Percentiles rank a stretch among this genome's conserved stretches.
These are phyloP conservation scores for Volvox africanus DNA, from an alignment of 139 green algal genomes.

Conservation along the genomic window DNA sequence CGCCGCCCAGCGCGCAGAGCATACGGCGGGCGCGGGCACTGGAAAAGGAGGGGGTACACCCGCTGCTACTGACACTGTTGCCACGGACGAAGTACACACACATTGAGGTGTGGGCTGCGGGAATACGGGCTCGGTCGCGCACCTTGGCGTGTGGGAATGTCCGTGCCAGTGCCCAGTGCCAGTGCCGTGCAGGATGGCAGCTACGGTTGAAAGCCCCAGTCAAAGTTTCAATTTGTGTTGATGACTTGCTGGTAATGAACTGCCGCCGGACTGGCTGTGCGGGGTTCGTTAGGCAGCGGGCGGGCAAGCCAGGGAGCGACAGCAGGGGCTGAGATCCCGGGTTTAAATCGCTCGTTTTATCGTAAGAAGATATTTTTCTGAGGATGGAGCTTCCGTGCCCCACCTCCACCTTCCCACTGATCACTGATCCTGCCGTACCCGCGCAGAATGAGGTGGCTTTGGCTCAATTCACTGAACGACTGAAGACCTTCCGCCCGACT, in stretches of 20 bases:
- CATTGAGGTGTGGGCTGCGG: conserved; percentile 53
- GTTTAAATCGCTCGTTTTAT: too few species aligned
- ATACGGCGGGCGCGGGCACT: conserved; percentile 76
- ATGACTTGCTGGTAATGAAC: too few species aligned
- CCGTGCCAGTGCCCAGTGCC: too few species aligned
- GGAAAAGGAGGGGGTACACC: conserved; percentile 80
- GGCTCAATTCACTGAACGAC: conserved; percentile 76
- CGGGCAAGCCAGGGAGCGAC: too few species aligned
- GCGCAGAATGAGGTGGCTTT: conserved; percentile 70
- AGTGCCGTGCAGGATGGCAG: too few species aligned
- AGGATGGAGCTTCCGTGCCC: neutral
- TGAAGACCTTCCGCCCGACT: conserved; percentile 84
- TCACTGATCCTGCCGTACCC: neutral
- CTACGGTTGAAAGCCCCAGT: too few species aligned
- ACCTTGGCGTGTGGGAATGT: too few species aligned
- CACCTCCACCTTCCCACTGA: conserved; percentile 2
- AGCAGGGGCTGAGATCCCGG: too few species aligned
- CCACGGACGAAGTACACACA: conserved; percentile 55
- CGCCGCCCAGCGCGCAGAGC: conserved; percentile 78
- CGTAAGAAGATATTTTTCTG: too few species aligned
- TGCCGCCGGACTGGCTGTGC: too few species aligned
- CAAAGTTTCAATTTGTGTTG: too few species aligned
- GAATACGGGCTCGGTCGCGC: neutral
- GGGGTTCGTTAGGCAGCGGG: too few species aligned
- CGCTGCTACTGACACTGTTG: conserved; percentile 78